Percentiles rank a stretch among this genome's conserved stretches.
Evolutionary conservation across 331 rosid species (phyloP).

Genomic region (Malus hybrid): DNA sequence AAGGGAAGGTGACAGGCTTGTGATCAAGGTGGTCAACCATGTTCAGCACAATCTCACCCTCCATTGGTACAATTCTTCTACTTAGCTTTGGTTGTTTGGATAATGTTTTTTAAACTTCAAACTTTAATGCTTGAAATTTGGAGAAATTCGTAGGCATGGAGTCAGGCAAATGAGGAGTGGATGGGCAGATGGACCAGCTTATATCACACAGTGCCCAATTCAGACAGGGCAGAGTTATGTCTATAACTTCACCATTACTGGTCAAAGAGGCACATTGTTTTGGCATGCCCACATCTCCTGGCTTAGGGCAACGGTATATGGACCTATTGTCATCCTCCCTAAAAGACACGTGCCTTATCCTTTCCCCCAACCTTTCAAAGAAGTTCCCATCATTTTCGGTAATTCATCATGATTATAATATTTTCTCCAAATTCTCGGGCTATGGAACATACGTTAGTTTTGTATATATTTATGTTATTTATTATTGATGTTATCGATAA

Average conservation of each 20-base stretch:
- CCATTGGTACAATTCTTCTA: constrained; percentile 44
- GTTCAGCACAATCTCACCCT: constrained; percentile 52
- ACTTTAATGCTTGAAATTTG: neutral
- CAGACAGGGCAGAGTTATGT: constrained; percentile 51
- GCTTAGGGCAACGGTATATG: constrained; percentile 66
- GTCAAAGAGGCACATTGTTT: constrained; percentile 76
- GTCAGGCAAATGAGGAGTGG: constrained; percentile 53
- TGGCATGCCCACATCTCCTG: constrained; percentile 89
- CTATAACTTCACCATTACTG: constrained; percentile 57
- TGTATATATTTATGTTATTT: too few species aligned
- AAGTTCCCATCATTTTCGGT: constrained; percentile 66
- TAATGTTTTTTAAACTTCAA: neutral
- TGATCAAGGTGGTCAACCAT: constrained; percentile 59
- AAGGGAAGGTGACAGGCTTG: constrained; percentile 65
- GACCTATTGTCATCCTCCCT: constrained; percentile 78
- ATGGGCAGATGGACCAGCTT: constrained; percentile 95
- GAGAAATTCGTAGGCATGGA: constrained; percentile 51
- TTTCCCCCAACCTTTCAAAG: constrained; percentile 55
- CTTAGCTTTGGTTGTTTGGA: neutral
- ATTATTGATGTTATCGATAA: too few species aligned
- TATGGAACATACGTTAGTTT: too few species aligned
- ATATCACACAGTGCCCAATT: constrained; percentile 77
- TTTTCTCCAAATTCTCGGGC: too few species aligned
- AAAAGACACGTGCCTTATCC: constrained; percentile 57
- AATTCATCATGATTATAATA: neutral